Percentiles rank a stretch among this genome's conserved stretches.
phyloP scores from a whole-genome alignment of 2,329 filamentous ascomycete genomes.

The Cladobotryum protrusum region DNA sequence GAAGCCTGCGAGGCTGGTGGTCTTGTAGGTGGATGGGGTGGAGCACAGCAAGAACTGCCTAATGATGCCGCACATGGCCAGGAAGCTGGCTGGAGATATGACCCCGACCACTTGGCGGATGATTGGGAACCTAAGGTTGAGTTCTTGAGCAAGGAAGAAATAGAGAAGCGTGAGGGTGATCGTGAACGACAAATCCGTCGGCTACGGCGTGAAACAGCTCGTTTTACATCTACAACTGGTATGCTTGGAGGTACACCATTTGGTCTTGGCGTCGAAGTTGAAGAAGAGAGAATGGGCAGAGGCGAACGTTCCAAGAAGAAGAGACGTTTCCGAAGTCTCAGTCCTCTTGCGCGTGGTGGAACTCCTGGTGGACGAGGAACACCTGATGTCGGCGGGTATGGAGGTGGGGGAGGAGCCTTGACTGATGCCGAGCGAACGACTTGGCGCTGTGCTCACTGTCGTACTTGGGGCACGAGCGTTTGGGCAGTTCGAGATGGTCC shows the following conservation, averaged over 20 bases:
- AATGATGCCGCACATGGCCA: constrained; percentile 80
- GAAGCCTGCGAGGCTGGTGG: constrained; percentile 91
- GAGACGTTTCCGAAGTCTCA: constrained; percentile 81
- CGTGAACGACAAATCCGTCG: constrained; percentile 85
- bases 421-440: constrained; percentile 70
- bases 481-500: constrained; percentile 96
- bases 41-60: constrained; percentile 59
- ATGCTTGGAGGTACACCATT: constrained; percentile 71
- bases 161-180: constrained; percentile 93
- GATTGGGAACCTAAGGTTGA: constrained; percentile 83
- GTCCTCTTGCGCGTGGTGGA: constrained; percentile 60
- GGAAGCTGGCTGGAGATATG: constrained; percentile 91
- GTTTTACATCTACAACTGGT: constrained; percentile 80
- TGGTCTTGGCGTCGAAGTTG: constrained; percentile 45
- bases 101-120: constrained; percentile 79
- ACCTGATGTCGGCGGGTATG: constrained; percentile 70
- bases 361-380: constrained; percentile 70
- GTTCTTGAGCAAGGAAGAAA: constrained; percentile 84
- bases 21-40: constrained; percentile 67
- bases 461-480: constrained; percentile 79
- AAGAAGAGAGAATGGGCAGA: constrained; percentile 81
- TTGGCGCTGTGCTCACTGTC: constrained; percentile 87
- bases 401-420: constrained; percentile 60
- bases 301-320: constrained; percentile 96
- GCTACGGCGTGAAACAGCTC: constrained; percentile 80